Conservation (phyloP, 331 rosid genomes). For the Saraca asoca region DNA sequence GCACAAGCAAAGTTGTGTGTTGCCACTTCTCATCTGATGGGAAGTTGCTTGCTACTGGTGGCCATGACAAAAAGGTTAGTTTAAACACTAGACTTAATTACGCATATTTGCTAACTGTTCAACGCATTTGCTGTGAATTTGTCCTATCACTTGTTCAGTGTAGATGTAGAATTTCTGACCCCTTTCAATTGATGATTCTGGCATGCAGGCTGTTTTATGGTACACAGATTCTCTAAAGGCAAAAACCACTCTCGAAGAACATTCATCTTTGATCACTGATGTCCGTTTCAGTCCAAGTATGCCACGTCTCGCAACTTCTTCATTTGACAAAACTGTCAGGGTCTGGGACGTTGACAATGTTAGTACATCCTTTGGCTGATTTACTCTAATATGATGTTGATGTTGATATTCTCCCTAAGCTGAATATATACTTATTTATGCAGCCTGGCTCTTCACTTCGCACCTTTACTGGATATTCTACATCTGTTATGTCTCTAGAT, state of each 20-base stretch:
- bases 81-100: background rate
- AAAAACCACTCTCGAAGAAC: slow-evolving; percentile 83
- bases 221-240: slow-evolving; percentile 70
- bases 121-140: slow-evolving; percentile 20
- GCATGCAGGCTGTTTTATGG: slow-evolving; percentile 88
- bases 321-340: slow-evolving; percentile 93
- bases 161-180: slow-evolving; percentile 14
- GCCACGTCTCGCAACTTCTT: slow-evolving; percentile 90
- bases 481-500: slow-evolving; percentile 84
- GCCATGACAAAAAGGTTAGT: slow-evolving; percentile 92
- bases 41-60: slow-evolving; percentile 91
- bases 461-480: slow-evolving; percentile 78
- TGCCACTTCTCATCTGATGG: slow-evolving; percentile 99
- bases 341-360: slow-evolving; percentile 99
- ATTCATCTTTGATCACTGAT: slow-evolving; percentile 79
- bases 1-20: slow-evolving; percentile 74
- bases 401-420: slow-evolving; percentile 23
- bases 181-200: slow-evolving; percentile 30
- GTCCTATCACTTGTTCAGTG: slow-evolving; percentile 23
- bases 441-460: slow-evolving; percentile 94
- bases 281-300: slow-evolving; percentile 92
- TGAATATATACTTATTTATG: slow-evolving; percentile 34
- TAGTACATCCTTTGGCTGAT: slow-evolving; percentile 41
- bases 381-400: slow-evolving; percentile 1
- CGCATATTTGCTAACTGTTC: slow-evolving; percentile 18